phyloP scores from a whole-genome alignment of 169 alveolate species.

The Plasmodium adleri region DNA sequence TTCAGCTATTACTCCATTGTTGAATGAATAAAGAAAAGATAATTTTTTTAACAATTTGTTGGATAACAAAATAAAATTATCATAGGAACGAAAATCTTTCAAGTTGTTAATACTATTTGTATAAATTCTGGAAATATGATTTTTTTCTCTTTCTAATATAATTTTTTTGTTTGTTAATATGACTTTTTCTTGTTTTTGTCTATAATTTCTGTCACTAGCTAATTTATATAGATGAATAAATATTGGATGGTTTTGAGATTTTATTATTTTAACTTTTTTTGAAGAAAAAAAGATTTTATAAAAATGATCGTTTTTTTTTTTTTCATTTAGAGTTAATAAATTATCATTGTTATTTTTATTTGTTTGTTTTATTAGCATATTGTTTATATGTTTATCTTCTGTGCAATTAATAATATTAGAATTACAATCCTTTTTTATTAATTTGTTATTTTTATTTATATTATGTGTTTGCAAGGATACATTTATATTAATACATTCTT shows the following conservation, averaged over 20 bases:
- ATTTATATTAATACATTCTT: too few species aligned
- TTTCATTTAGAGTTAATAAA: constrained; percentile 32
- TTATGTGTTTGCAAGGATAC: neutral
- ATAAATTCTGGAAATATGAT: constrained; percentile 55
- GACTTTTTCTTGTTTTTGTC: constrained; percentile 62
- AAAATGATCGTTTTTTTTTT: constrained; percentile 66
- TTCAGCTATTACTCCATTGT: constrained; percentile 68
- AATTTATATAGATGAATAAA: constrained; percentile 69
- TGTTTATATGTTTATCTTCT: constrained; percentile 34
- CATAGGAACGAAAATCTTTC: constrained; percentile 41
- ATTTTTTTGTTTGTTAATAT: constrained; percentile 49
- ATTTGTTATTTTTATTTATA: neutral
- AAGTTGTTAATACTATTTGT: constrained; percentile 68
- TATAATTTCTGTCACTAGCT: constrained; percentile 62
- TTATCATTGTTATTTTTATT: constrained; percentile 3
- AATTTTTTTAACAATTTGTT: constrained; percentile 40
- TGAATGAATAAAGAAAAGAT: constrained; percentile 49
- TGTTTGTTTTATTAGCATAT: neutral
- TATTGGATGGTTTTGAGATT: constrained; percentile 74
- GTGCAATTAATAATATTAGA: constrained; percentile 9
- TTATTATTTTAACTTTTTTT: constrained; percentile 72
- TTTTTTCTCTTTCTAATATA: constrained; percentile 54
- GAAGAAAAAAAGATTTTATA: constrained; percentile 74
- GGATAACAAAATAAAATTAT: constrained; percentile 63
- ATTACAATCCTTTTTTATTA: neutral